phyloP scores from a whole-genome alignment of 2,329 filamentous ascomycete genomes.

The Beauveria varroae region DNA sequence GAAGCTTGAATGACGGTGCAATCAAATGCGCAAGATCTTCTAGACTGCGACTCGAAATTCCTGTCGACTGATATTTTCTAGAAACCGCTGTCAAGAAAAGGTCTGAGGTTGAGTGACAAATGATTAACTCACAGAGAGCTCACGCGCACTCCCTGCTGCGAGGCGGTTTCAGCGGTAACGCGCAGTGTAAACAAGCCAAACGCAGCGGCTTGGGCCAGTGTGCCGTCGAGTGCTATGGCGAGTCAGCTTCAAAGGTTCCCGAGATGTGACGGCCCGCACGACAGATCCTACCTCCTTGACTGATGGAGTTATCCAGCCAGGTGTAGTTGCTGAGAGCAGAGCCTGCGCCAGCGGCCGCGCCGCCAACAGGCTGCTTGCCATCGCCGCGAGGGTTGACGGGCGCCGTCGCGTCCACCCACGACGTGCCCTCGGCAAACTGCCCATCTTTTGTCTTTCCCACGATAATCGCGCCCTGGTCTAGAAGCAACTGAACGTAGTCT shows the following conservation, averaged over 20 bases:
- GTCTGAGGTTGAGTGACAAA: too few relatives aligned
- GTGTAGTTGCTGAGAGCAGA: conserved; percentile 31
- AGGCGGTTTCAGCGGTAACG: conserved; percentile 12
- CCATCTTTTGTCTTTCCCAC: conserved; percentile 46
- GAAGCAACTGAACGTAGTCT: conserved; percentile 43
- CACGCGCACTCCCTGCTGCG: conserved; percentile 12
- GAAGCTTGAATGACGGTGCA: conserved; percentile 12
- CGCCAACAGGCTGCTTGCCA: conserved; percentile 30
- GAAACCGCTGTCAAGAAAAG: too few relatives aligned
- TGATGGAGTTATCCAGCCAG: conserved; percentile 33
- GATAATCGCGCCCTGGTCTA: conserved; percentile 51
- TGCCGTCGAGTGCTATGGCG: conserved; percentile 15
- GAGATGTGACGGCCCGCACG: not conserved
- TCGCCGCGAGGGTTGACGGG: conserved; percentile 42
- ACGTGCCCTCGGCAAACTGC: conserved; percentile 36
- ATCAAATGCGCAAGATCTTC: conserved; percentile 18
- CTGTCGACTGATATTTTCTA: conserved; percentile 17
- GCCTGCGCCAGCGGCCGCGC: conserved; percentile 31
- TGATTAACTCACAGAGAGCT: conserved; percentile 17
- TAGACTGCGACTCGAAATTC: conserved; percentile 20
- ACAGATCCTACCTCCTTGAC: conserved; percentile 26
- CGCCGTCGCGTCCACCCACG: conserved; percentile 34
- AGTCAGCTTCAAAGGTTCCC: conserved; percentile 16
- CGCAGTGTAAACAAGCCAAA: conserved; percentile 26
- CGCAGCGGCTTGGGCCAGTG: conserved; percentile 16